These are phyloP conservation scores for Globisporangium viniferum DNA, from an alignment of 352 stramenopile species.

Conservation along the genomic window DNA sequence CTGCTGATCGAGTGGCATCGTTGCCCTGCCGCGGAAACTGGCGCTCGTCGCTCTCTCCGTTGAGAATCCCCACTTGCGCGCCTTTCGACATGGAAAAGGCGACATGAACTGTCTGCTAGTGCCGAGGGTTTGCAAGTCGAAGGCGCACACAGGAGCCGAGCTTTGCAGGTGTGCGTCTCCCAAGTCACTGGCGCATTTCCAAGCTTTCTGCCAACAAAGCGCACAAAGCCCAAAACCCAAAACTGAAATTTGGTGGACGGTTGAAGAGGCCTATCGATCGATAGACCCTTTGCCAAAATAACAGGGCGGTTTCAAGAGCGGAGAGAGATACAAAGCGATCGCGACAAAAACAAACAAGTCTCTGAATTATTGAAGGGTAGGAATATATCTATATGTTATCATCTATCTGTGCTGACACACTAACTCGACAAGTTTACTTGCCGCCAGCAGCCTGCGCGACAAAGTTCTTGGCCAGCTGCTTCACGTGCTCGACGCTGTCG, in stretches of 20 bases:
- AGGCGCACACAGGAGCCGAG: background rate
- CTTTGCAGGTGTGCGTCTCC: background rate
- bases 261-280: background rate
- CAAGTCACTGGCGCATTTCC: background rate
- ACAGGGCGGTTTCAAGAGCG: background rate
- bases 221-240: background rate
- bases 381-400: constrained; percentile 11
- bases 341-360: background rate
- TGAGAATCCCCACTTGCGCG: constrained; percentile 9
- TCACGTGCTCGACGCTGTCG: constrained; percentile 87
- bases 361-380: background rate
- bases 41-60: background rate
- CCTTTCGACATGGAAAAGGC: constrained; percentile 11
- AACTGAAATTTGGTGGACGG: background rate
- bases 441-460: constrained; percentile 66
- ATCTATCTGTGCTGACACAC: background rate
- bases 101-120: background rate
- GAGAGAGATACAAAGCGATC: background rate
- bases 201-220: background rate
- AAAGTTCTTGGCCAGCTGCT: constrained; percentile 93
- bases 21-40: background rate
- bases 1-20: background rate
- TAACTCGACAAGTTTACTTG: constrained; percentile 26
- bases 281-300: background rate
- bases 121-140: background rate